A percentile compares a stretch with the other conserved stretches of the same genome.
phyloP scores from a whole-genome alignment of 2,329 filamentous ascomycete species.

The Periglandula ipomoeae region DNA sequence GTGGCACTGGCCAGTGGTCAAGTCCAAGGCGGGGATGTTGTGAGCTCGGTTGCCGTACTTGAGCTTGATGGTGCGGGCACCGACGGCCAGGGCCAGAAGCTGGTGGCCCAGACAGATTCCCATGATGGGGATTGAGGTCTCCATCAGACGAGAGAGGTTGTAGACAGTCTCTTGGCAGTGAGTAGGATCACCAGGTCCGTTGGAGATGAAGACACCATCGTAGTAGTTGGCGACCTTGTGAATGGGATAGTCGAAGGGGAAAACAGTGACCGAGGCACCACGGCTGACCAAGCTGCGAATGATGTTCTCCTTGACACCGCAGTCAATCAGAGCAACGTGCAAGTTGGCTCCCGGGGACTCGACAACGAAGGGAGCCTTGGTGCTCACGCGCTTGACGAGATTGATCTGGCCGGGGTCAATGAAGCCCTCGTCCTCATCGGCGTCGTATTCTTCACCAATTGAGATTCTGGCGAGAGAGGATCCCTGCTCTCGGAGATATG shows the following conservation, averaged over 20 bases:
- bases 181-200: conserved; percentile 94
- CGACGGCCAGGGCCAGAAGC: conserved; percentile 80
- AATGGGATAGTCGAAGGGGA: conserved; percentile 95
- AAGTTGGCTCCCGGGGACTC: conserved; percentile 73
- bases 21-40: conserved; percentile 92
- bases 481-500: conserved; percentile 88
- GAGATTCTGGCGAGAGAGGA: conserved; percentile 92
- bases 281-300: conserved; percentile 87
- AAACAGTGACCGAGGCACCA: conserved; percentile 84
- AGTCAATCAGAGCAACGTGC: conserved; percentile 93
- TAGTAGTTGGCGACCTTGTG: conserved; percentile 98
- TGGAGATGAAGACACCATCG: conserved; percentile 98
- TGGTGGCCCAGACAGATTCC: conserved; percentile 98
- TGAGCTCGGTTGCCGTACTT: conserved; percentile 99
- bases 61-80: conserved; percentile 88
- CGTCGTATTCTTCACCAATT: conserved; percentile 95
- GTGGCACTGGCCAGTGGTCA: conserved; percentile 95
- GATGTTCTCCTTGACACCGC: conserved; percentile 99
- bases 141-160: conserved; percentile 85
- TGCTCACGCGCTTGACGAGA: conserved; percentile 90
- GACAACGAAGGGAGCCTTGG: conserved; percentile 95
- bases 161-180: conserved; percentile 93
- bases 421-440: conserved; percentile 94
- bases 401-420: conserved; percentile 95
- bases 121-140: conserved; percentile 88